phyloP scores from a whole-genome alignment of 129 eudicot species.

The Lonicera japonica region DNA sequence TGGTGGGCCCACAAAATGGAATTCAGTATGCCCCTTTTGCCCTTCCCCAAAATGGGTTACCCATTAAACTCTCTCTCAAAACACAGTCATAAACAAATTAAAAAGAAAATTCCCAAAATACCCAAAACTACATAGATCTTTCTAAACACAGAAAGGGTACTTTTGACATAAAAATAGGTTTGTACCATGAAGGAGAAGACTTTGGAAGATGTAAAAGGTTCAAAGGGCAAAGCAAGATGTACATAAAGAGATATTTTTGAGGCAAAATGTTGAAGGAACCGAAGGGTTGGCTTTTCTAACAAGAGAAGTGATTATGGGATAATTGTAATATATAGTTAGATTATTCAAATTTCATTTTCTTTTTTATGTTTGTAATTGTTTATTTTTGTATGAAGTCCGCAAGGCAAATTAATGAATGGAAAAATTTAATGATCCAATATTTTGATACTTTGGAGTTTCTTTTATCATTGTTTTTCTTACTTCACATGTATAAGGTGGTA shows the following conservation, averaged over 20 bases:
- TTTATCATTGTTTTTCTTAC: too few relatives aligned
- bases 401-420: slow-evolving; percentile 49
- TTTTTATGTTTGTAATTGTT: not conserved
- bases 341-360: slow-evolving; percentile 8
- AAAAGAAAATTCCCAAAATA: not conserved
- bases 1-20: slow-evolving; percentile 88
- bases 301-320: slow-evolving; percentile 15
- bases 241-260: slow-evolving; percentile 38
- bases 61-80: slow-evolving; percentile 49
- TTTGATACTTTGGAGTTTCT: too few relatives aligned
- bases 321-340: slow-evolving; percentile 24
- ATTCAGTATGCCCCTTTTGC: slow-evolving; percentile 94
- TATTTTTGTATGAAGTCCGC: slow-evolving; percentile 50
- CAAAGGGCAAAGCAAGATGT: slow-evolving; percentile 29
- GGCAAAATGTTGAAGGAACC: slow-evolving; percentile 9
- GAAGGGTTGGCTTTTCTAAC: slow-evolving; percentile 13
- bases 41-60: slow-evolving; percentile 94
- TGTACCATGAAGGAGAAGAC: slow-evolving; percentile 3
- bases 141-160: not conserved
- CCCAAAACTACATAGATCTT: not conserved
- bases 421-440: too few relatives aligned
- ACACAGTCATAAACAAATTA: not conserved
- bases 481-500: too few relatives aligned
- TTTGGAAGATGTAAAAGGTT: not conserved
- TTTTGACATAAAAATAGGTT: not conserved